Conservation (phyloP, 2,329 filamentous ascomycete species). For the Fusarium ambrosium region DNA sequence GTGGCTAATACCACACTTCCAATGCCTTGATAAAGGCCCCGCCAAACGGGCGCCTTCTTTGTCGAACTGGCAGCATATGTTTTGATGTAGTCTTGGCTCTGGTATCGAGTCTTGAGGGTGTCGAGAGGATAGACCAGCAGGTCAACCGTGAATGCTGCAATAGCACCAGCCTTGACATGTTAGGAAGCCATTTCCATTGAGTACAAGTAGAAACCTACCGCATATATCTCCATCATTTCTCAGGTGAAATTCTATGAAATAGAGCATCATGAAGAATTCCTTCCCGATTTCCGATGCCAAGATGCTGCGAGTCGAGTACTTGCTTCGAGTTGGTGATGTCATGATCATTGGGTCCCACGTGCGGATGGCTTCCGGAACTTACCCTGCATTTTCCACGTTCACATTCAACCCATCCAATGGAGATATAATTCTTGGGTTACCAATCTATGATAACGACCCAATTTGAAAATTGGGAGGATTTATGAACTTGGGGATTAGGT, state of each 20-base stretch:
- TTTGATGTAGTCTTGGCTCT: conserved; percentile 80
- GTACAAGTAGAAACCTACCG: conserved; percentile 25
- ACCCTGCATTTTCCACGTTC: conserved; percentile 32
- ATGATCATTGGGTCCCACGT: conserved; percentile 22
- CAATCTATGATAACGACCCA: neutral
- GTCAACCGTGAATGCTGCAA: conserved; percentile 89
- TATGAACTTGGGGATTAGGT: neutral
- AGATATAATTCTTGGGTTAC: neutral
- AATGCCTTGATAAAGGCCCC: conserved; percentile 88
- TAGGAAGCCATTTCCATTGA: neutral
- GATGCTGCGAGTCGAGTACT: conserved; percentile 1
- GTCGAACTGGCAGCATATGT: conserved; percentile 72
- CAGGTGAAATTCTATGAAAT: neutral
- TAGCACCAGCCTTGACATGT: conserved; percentile 77
- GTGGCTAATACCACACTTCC: conserved; percentile 89
- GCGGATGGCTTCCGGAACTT: conserved; percentile 1
- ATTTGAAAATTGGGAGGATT: neutral
- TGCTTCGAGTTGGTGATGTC: conserved; percentile 35
- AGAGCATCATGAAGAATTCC: neutral
- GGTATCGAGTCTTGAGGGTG: conserved; percentile 88
- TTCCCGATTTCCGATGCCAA: neutral
- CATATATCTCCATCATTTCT: conserved; percentile 50
- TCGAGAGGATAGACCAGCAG: conserved; percentile 89
- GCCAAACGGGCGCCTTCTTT: conserved; percentile 68
- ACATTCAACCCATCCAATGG: neutral